Evolutionary conservation across 2,329 filamentous ascomycete species (phyloP), one percentile per base, ranked within the genome.

Genomic region (Fusarium albidum): DNA sequence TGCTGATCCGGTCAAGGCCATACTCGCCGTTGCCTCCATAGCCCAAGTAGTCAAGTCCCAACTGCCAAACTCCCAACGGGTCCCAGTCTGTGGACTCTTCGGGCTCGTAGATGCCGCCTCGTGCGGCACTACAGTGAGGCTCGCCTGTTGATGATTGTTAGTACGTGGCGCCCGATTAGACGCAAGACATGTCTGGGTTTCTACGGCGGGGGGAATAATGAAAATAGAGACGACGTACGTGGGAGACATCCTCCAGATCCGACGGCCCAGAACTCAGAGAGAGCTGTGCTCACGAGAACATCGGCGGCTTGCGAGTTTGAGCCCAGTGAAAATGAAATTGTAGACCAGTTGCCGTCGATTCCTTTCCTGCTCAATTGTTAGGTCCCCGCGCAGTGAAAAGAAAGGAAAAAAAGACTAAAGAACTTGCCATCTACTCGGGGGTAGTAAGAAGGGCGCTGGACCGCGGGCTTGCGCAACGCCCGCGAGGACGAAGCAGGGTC

Each of bases 241-340:
- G 71, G 65, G 59, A 70, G 57, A 59, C 85, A 89, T 49, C 84
- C 86, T 52, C 79, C 77, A 2, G 80, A 75, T 45, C 86, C 79
- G 32, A 92, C 76, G 4, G 85, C 81, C 88, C 88, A 91, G 35
- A 88, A 85, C 70, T 91, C 88, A 29, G 89, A 90, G 34, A 87
- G 79, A 11, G 82, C 80, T 6, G 88, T 92, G 65, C 87, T 91
- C 44, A 87, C 79, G 11, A 79, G 67, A 27, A 79, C 70, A 59
- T 75, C 70, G 53, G 78, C 66, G 9, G 61, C 26, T 46, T 75
- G 68, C 7, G 64, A 65, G 9, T 71, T 61, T 15, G 74, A 71
- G 82, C 78, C 63, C 75, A 82, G 54, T 6, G 63, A 54, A 39
- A 92, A 77, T 11, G 77, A 78, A 59, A 91, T 84, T 7, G 87